Evolutionary conservation across 202 grass and related monocot genomes (phyloP), one percentile per base, ranked within the genome.

Genomic region (Musa balbisiana): DNA sequence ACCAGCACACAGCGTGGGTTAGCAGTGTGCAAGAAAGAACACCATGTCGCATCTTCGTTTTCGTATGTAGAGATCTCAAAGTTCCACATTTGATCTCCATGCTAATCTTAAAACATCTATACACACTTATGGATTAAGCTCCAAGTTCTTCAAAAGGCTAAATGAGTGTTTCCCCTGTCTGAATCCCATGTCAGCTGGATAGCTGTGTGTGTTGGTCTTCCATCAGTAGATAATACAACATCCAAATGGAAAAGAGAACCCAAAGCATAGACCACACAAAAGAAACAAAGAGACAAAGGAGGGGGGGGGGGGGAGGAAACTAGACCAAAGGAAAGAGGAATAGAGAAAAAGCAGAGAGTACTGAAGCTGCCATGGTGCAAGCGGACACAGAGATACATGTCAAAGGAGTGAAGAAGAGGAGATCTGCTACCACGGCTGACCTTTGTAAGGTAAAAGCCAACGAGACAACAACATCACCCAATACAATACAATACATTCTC

Each of bases 391-490:
- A 75, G 53, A 20, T 59, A 59, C 16, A 50, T 43, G 16, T 59
- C 25, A 49, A 75, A 21, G 14, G 62, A 52, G 3, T 10, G 2
- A 16, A 23, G 56, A 12, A 56, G n/a, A 29, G 3, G 50, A 51
- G 49, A 22, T 20, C 49, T 22, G 14, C 10, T 5, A 16, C n/a
- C 6, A 29, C 23, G 49, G 62, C 62, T 77, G 75, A 77, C 75
- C 75, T 77, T 65, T 52, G 60, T 77, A 77, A 77, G 65, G 75
- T 62, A 77, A 66, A 77, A 77, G 75, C 60, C 43, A 77, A 27
- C 49, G 52, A 64, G 5, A 76, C 49, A 49, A 76, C 26, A 26
- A 53, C 52, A 54, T 8, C 26, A 15, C 12, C 53, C 22, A 25
- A 74, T 56, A 74, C 72, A 53, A 24, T 77, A 77, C 75, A 53